A percentile compares a stretch with the other conserved stretches of the same genome.
phyloP scores from a whole-genome alignment of 2,329 filamentous ascomycete genomes.

The Calonectria pseudoreteaudii region DNA sequence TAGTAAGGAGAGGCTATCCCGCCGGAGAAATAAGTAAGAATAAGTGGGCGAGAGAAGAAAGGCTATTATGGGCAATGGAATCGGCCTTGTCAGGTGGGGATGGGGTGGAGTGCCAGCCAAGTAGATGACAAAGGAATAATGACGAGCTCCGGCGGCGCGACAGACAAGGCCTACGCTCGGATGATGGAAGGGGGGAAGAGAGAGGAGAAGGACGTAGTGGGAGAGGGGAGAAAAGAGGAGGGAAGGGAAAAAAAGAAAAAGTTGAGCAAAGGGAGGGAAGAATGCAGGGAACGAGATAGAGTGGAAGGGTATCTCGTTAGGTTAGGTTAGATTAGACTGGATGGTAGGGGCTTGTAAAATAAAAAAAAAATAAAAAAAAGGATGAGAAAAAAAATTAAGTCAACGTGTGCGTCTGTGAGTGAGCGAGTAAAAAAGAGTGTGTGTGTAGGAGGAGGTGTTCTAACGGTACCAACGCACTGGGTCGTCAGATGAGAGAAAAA shows the following conservation, averaged over 20 bases:
- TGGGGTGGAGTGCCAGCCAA: constrained; percentile 27
- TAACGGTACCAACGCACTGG: constrained; percentile 18
- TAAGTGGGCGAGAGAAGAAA: constrained; percentile 26
- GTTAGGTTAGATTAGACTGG: constrained; percentile 20
- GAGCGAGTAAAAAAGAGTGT: neutral
- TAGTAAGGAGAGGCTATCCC: constrained; percentile 14
- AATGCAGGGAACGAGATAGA: constrained; percentile 8
- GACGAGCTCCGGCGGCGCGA: neutral
- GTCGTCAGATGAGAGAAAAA: constrained; percentile 20
- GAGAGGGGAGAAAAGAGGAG: neutral
- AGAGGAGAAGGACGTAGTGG: neutral
- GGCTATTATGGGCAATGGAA: constrained; percentile 32
- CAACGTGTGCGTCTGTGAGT: constrained; percentile 19
- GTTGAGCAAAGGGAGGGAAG: constrained; percentile 16
- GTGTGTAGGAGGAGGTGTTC: constrained; percentile 11
- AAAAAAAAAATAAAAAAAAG: constrained; percentile 24
- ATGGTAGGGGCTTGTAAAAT: constrained; percentile 17
- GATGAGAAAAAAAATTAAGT: constrained; percentile 8
- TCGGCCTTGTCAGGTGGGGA: constrained; percentile 25
- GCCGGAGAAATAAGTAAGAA: constrained; percentile 1
- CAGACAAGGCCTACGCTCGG: neutral
- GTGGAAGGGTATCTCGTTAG: constrained; percentile 8
- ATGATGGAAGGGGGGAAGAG: neutral
- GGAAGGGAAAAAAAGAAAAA: constrained; percentile 11
- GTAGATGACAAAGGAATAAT: constrained; percentile 25